Base-by-base conservation (phyloP, 1,139 yeast genomes). In the Zhuliangozyma parablackwelliae region DNA sequence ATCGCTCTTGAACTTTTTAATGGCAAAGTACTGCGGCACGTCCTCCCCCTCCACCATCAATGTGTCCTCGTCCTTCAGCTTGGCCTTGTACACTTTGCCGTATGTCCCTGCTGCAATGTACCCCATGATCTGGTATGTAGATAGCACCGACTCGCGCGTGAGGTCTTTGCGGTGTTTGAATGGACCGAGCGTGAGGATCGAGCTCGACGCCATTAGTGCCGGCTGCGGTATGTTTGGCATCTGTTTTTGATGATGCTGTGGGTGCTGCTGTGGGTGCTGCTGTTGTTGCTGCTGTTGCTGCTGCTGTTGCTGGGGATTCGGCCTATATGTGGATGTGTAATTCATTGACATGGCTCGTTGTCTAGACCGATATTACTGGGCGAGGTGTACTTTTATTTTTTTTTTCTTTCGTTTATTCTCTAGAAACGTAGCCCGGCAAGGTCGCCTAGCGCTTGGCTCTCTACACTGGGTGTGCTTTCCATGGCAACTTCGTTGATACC, bases 51-150 rank as follows among this genome's bases (percentile, higher is more conserved):
- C 31, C 12, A 10, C 24, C 7, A 26, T 6, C n/a, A n/a, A 7
- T n/a, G n/a, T 28, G 11, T n/a, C 31, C 13, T 11, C 26, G 28
- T 36, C 40, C 48, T 68, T 69, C 24, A 73, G 65, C 45, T 74
- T 76, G 11, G 97, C 97, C 57, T 92, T 92, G 65, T 89, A 94
- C 24, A 92, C 99, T 47, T 94, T 81, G 39, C 99, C 99, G 59
- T 92, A 92, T 0, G 99, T 92, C 29, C 99, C 99, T 1, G 98
- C 96, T 0, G 98, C 98, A 43, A 92, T 94, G 59, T 92, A 92
- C 0, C 99, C 99, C 26, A 88, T 65, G 43, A 94, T 84, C 45
- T 84, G 90, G 59, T 90, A 92, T 48, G 83, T 83, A 33, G 84
- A 81, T 24, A 88, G 63, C 3, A 92, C 96, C 6, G 87, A 80